Percentiles rank a stretch among this genome's conserved stretches.
phyloP scores from a whole-genome alignment of 2,329 filamentous ascomycete genomes.

The Penicillium sp. region DNA sequence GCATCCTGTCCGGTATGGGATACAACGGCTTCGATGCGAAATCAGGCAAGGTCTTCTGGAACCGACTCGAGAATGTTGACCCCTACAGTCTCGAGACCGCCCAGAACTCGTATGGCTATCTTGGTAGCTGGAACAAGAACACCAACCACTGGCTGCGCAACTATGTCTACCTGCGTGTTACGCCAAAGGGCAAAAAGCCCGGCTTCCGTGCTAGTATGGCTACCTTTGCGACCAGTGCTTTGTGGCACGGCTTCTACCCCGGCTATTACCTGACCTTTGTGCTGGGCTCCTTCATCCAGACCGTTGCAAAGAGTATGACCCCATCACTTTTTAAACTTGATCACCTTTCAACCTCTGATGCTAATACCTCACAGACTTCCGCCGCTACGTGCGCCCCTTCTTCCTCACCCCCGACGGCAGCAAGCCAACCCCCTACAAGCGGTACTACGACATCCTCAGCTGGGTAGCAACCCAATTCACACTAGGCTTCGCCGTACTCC shows the following conservation, averaged over 20 bases:
- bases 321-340: not conserved
- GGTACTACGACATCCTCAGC: constrained; percentile 82
- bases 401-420: constrained; percentile 81
- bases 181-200: constrained; percentile 92
- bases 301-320: constrained; percentile 85
- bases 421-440: constrained; percentile 72
- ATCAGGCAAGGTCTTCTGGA: constrained; percentile 86
- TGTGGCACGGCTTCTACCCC: constrained; percentile 98
- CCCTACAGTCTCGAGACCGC: constrained; percentile 85
- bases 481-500: constrained; percentile 81
- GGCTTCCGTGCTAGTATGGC: constrained; percentile 93
- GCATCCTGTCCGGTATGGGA: constrained; percentile 89
- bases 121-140: constrained; percentile 98
- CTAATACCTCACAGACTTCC: constrained; percentile 68
- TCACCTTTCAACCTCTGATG: not conserved
- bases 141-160: constrained; percentile 97
- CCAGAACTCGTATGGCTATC: constrained; percentile 89
- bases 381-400: constrained; percentile 87
- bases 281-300: constrained; percentile 89
- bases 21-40: constrained; percentile 90
- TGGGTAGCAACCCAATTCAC: constrained; percentile 78
- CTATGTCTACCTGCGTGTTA: constrained; percentile 94
- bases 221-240: constrained; percentile 90
- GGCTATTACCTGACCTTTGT: constrained; percentile 94
- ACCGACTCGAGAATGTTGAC: constrained; percentile 87